Percentiles rank a stretch among this genome's conserved stretches.
Evolutionary conservation across 1,139 yeast genomes (phyloP).

Genomic region (Saccharomycopsis phalli): DNA sequence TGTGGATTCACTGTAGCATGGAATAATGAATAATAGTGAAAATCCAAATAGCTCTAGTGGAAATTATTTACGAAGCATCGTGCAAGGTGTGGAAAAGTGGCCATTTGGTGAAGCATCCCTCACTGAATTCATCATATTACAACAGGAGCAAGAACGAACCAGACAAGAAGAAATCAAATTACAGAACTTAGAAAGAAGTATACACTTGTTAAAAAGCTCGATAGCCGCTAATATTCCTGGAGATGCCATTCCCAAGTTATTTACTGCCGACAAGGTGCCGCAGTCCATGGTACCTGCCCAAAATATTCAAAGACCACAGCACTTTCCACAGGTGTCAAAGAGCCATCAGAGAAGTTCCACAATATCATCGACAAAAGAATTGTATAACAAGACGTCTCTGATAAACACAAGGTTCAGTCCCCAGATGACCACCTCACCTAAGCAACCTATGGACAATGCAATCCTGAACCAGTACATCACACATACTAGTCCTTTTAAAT

Average conservation of each 20-base stretch:
- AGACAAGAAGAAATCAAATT: slow-evolving; percentile 70
- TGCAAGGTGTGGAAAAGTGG: slow-evolving; percentile 30
- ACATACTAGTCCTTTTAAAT: slow-evolving; percentile 16
- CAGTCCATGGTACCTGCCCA: slow-evolving; percentile 17
- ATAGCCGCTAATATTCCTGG: slow-evolving; percentile 58
- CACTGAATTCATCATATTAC: slow-evolving; percentile 51
- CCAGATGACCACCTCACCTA: slow-evolving; percentile 2
- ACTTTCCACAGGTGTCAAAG: slow-evolving; percentile 14
- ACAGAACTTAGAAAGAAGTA: slow-evolving; percentile 52
- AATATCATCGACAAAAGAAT: slow-evolving; percentile 17
- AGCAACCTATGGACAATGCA: not conserved
- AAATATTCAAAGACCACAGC: slow-evolving; percentile 16
- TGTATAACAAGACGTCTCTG: slow-evolving; percentile 16
- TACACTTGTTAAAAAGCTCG: slow-evolving; percentile 58
- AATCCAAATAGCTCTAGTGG: too few relatives aligned
- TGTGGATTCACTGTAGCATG: not conserved
- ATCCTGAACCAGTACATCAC: slow-evolving; percentile 13
- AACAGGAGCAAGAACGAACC: slow-evolving; percentile 73
- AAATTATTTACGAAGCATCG: not conserved
- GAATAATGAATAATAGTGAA: not conserved
- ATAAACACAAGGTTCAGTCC: slow-evolving; percentile 11
- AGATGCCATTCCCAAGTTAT: slow-evolving; percentile 55
- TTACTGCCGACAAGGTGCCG: slow-evolving; percentile 27
- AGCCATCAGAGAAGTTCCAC: slow-evolving; percentile 17
- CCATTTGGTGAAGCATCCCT: slow-evolving; percentile 57